Percentiles rank a stretch among this genome's conserved stretches.
Evolutionary conservation across 2,329 filamentous ascomycete species (phyloP).

Genomic region (Aspergillus sclerotialis): DNA sequence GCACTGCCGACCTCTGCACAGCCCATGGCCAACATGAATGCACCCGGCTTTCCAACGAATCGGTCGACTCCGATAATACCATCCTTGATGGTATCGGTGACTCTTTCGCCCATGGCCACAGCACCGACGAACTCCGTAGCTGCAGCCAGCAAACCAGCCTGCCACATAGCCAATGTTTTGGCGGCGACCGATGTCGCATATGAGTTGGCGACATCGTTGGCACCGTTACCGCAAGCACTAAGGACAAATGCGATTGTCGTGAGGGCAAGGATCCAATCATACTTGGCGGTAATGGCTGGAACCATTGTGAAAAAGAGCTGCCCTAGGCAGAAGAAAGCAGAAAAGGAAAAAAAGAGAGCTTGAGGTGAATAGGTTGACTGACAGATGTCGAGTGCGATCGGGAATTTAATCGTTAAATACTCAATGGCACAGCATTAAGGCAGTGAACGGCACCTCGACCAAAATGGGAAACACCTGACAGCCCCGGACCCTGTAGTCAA

Average conservation of each 20-base stretch:
- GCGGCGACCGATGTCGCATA: slow-evolving; percentile 49
- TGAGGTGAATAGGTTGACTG: too few species aligned
- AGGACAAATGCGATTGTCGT: slow-evolving; percentile 22
- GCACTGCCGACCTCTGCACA: slow-evolving; percentile 29
- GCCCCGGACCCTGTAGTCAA: too few species aligned
- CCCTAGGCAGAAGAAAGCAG: too few species aligned
- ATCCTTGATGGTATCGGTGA: slow-evolving; percentile 39
- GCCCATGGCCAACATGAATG: slow-evolving; percentile 35
- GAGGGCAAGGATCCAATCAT: slow-evolving; percentile 23
- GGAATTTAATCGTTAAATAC: too few species aligned
- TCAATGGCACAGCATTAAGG: too few species aligned
- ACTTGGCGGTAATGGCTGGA: slow-evolving; percentile 16
- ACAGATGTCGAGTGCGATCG: too few species aligned
- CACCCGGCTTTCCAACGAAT: slow-evolving; percentile 28
- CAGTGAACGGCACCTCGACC: too few species aligned
- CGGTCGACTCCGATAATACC: slow-evolving; percentile 35
- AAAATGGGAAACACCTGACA: too few species aligned
- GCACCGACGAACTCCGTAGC: slow-evolving; percentile 48
- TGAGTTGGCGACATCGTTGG: slow-evolving; percentile 47
- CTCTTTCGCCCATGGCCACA: slow-evolving; percentile 44
- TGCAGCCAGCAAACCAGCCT: slow-evolving; percentile 44
- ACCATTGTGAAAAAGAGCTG: too few species aligned
- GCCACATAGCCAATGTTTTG: slow-evolving; percentile 45
- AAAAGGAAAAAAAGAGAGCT: too few species aligned
- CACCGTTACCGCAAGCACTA: slow-evolving; percentile 22